Percentiles rank a stretch among this genome's conserved stretches.
phyloP scores from a whole-genome alignment of 2,329 filamentous ascomycete genomes.

The Chaetomiaceae sp. region DNA sequence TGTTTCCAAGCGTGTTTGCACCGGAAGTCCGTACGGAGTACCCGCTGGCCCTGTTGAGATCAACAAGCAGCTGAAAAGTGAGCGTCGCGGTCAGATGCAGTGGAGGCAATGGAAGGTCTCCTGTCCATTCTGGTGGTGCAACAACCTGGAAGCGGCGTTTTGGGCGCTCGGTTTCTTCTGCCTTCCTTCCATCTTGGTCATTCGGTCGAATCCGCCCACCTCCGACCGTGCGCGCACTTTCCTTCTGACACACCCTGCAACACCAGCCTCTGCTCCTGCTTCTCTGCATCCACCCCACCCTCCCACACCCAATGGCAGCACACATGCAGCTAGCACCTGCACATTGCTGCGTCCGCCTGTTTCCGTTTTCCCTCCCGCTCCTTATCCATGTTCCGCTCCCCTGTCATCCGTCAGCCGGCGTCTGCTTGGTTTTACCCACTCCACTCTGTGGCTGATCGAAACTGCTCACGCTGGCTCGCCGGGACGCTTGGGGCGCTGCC shows the following conservation, averaged over 20 bases:
- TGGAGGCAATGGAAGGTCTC: conserved; percentile 14
- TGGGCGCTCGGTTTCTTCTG: not conserved
- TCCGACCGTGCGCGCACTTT: conserved; percentile 11
- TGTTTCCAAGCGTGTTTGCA: not conserved
- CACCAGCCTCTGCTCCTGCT: not conserved
- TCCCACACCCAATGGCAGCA: not conserved
- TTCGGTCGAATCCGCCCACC: conserved; percentile 18
- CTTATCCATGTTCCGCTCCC: conserved; percentile 12
- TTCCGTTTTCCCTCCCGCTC: conserved; percentile 14
- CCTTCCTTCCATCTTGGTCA: conserved; percentile 15
- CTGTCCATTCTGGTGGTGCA: not conserved
- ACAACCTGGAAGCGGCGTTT: not conserved
- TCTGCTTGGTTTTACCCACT: conserved; percentile 11
- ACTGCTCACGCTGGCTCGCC: conserved; percentile 10
- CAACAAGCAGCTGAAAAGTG: too few species aligned
- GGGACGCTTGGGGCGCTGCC: conserved; percentile 5
- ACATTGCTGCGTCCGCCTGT: conserved; percentile 15
- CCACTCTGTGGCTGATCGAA: conserved; percentile 13
- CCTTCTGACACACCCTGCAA: not conserved
- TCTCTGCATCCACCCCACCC: conserved; percentile 1
- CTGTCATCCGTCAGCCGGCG: conserved; percentile 18
- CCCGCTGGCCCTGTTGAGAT: not conserved
- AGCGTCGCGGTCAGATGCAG: too few species aligned
- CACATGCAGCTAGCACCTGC: conserved; percentile 14
- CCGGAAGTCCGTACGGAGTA: not conserved